Conservation (phyloP, 2,329 filamentous ascomycete genomes). For the Aspergillaceae sp. region DNA sequence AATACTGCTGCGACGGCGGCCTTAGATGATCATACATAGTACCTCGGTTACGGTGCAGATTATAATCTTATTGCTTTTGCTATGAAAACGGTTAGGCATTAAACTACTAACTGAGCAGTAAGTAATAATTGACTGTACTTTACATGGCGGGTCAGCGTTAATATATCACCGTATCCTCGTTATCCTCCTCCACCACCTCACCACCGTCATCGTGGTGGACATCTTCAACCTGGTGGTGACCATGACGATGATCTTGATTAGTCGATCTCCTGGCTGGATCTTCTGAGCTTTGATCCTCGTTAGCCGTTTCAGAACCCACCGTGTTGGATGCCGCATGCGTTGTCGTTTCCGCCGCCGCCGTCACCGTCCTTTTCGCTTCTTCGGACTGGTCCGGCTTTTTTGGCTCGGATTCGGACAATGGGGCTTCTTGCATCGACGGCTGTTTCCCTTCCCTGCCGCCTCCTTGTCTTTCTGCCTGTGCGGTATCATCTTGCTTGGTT, state of each 20-base stretch:
- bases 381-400: background rate
- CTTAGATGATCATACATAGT: background rate
- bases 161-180: constrained; percentile 88
- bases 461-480: constrained; percentile 18
- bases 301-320: constrained; percentile 14
- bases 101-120: background rate
- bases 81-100: no score
- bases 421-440: constrained; percentile 2
- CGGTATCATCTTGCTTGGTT: background rate
- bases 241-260: constrained; percentile 20
- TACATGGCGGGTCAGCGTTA: constrained; percentile 28
- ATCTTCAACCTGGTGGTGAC: constrained; percentile 35
- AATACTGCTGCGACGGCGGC: background rate
- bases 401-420: background rate
- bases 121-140: background rate
- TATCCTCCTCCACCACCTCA: constrained; percentile 72
- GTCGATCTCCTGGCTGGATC: constrained; percentile 14
- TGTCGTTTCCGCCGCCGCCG: constrained; percentile 23
- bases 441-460: no score
- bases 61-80: no score
- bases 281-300: constrained; percentile 9
- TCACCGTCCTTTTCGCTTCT: no score
- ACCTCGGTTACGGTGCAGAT: constrained; percentile 5
- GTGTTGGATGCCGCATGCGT: constrained; percentile 37
- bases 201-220: constrained; percentile 57